These are phyloP conservation scores for Linanthus parryae DNA, from an alignment of 148 eudicot species.

Conservation along the genomic window DNA sequence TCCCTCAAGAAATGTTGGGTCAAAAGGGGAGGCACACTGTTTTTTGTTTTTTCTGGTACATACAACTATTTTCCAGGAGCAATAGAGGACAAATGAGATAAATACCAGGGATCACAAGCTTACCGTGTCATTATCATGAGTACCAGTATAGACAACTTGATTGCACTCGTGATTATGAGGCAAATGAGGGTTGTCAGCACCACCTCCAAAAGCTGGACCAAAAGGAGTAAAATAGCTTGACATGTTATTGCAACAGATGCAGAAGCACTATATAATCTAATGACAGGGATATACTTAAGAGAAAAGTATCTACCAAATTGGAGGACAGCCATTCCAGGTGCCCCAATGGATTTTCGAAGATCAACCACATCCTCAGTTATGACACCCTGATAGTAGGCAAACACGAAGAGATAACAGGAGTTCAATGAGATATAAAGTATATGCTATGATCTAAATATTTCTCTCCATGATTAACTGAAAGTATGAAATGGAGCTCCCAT, in stretches of 20 bases:
- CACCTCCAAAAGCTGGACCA: constrained; percentile 81
- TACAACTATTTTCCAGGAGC: too few relatives aligned
- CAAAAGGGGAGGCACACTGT: too few relatives aligned
- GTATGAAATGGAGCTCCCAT: too few relatives aligned
- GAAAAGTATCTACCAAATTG: constrained; percentile 68
- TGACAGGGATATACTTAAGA: constrained; percentile 15
- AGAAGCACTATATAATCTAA: constrained; percentile 2
- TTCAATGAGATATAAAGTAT: too few relatives aligned
- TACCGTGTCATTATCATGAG: constrained; percentile 99
- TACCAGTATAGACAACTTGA: constrained; percentile 96
- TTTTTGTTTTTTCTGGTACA: too few relatives aligned
- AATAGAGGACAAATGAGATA: too few relatives aligned
- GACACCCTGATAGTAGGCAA: constrained; percentile 58
- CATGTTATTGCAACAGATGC: too few relatives aligned
- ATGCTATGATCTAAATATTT: too few relatives aligned
- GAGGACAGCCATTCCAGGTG: constrained; percentile 99
- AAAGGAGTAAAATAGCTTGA: too few relatives aligned
- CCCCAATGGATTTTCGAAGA: constrained; percentile 81
- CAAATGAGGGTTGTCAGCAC: constrained; percentile 90
- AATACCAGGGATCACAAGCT: too few relatives aligned
- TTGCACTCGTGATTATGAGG: constrained; percentile 92
- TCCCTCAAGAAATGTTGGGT: too few relatives aligned
- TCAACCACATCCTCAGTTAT: constrained; percentile 93
- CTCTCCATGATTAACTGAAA: too few relatives aligned
- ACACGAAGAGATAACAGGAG: neutral